Evolutionary conservation across 805 yeast species (phyloP), one percentile per base, ranked within the genome.

Genomic region (Wickerhamomyces bovis): DNA sequence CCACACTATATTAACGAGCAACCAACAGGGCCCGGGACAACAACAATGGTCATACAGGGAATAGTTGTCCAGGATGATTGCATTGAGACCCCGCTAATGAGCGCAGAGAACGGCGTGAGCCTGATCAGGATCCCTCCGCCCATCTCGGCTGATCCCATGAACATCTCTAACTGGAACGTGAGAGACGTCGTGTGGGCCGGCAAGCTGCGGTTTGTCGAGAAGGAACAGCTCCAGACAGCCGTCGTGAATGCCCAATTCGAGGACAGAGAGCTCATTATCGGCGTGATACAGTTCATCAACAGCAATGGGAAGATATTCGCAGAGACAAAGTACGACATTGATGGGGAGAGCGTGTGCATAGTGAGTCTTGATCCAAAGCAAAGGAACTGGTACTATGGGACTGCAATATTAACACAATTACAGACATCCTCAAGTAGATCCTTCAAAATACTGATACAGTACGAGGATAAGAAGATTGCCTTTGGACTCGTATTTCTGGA

Each of bases 401-500:
- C 31, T 4, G 11, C 5, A 10, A 30, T 35, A 35, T 25, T 36
- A 36, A 36, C 23, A 13, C 13, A 18, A 12, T 47, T n/a, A 5
- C 11, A 50, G 41, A 56, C 61, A 7, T 46, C 42, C 6, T 48
- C 56, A 4, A 46, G 42, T 40, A 48, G 67, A 38, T 61, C 63
- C 39, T 73, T 64, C 50, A 69, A 68, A 21, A 56, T 72, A 6
- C 45, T 68, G 8, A 59, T 69, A 26, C 60, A 57, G n/a, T 61
- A 63, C 40, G 56, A 57, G 16, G 58, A 47, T 4, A 52, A 62
- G 46, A 58, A 58, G n/a, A 66, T 73, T 12, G 67, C 66, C 21
- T 54, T 73, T n/a, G 77, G 77, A 5, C 51, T 72, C 44, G 68
- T 68, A 13, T 70, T 72, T 45, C 55, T 53, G 2, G 68, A 68